Conservation (phyloP, 257 asterid genomes). For the Osmanthus fragrans region DNA sequence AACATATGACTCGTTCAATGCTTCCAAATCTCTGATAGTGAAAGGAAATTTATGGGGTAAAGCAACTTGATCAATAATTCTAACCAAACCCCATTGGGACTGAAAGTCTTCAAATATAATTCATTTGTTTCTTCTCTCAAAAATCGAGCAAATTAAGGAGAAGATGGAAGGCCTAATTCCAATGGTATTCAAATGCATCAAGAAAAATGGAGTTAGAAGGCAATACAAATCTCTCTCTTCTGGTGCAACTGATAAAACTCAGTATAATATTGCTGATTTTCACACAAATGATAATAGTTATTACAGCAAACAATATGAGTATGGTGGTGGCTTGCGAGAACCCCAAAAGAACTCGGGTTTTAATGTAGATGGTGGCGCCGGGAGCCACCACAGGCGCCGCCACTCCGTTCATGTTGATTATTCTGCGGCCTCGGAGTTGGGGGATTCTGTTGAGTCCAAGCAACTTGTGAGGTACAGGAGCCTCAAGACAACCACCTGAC, state of each 20-base stretch:
- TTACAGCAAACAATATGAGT: not conserved
- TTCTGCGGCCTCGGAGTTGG: slow-evolving; percentile 16
- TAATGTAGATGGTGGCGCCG: slow-evolving; percentile 11
- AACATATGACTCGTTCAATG: slow-evolving; percentile 27
- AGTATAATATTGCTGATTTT: slow-evolving; percentile 44
- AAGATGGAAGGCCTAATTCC: slow-evolving; percentile 81
- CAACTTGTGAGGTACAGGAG: slow-evolving; percentile 42
- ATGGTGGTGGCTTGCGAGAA: not conserved
- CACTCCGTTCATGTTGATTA: slow-evolving; percentile 38
- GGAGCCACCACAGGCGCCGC: slow-evolving; percentile 35
- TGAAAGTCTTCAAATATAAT: slow-evolving; percentile 21
- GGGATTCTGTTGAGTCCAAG: slow-evolving; percentile 27
- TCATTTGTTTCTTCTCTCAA: slow-evolving; percentile 12
- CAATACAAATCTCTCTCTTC: slow-evolving; percentile 62
- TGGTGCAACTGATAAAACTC: slow-evolving; percentile 19
- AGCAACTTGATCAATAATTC: slow-evolving; percentile 1
- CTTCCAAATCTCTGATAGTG: slow-evolving; percentile 21
- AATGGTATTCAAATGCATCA: slow-evolving; percentile 55
- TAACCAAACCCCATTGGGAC: slow-evolving; percentile 43
- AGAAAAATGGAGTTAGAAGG: slow-evolving; percentile 52
- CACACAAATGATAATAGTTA: slow-evolving; percentile 22
- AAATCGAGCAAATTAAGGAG: not conserved
- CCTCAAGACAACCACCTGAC: slow-evolving; percentile 16
- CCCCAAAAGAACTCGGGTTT: slow-evolving; percentile 7
- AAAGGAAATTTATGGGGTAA: not conserved